These are phyloP conservation scores for Ophiobolus disseminans DNA, from an alignment of 2,329 filamentous ascomycete species.

Conservation along the genomic window DNA sequence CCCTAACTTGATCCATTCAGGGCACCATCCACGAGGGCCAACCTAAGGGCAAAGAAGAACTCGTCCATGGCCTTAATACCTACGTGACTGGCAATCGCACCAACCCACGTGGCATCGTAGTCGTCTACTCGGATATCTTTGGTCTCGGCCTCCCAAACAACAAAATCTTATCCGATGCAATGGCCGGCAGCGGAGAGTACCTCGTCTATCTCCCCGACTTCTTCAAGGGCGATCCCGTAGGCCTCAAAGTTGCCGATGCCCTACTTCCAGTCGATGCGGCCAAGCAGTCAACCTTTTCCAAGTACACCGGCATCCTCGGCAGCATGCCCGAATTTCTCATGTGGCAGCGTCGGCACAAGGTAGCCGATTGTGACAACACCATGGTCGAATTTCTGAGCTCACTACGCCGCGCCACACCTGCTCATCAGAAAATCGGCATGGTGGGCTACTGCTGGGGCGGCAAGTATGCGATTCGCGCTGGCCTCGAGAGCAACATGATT, in stretches of 20 bases:
- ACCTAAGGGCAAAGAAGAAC: conserved; percentile 26
- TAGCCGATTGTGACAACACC: conserved; percentile 44
- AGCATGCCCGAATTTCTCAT: conserved; percentile 23
- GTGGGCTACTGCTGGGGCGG: conserved; percentile 51
- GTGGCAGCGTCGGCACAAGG: conserved; percentile 45
- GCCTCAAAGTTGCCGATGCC: conserved; percentile 40
- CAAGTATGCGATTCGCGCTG: conserved; percentile 25
- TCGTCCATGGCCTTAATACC: conserved; percentile 28
- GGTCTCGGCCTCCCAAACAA: conserved; percentile 33
- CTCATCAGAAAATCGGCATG: conserved; percentile 37
- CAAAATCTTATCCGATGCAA: conserved; percentile 34
- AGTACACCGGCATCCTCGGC: conserved; percentile 51
- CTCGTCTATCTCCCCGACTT: conserved; percentile 35
- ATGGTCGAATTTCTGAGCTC: conserved; percentile 43
- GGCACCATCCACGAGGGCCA: conserved; percentile 48
- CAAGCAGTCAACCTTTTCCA: conserved; percentile 44
- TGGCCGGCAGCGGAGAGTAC: conserved; percentile 26
- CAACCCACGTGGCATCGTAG: conserved; percentile 25
- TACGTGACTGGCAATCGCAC: conserved; percentile 28
- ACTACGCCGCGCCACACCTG: conserved; percentile 40
- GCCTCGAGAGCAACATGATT: conserved; percentile 41
- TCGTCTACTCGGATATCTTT: conserved; percentile 36
- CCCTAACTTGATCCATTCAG: conserved; percentile 17
- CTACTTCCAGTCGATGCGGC: conserved; percentile 47
- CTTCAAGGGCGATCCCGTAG: conserved; percentile 31